Conservation (phyloP, 495 filamentous ascomycete species). For the Trichocladium uniseriatum region DNA sequence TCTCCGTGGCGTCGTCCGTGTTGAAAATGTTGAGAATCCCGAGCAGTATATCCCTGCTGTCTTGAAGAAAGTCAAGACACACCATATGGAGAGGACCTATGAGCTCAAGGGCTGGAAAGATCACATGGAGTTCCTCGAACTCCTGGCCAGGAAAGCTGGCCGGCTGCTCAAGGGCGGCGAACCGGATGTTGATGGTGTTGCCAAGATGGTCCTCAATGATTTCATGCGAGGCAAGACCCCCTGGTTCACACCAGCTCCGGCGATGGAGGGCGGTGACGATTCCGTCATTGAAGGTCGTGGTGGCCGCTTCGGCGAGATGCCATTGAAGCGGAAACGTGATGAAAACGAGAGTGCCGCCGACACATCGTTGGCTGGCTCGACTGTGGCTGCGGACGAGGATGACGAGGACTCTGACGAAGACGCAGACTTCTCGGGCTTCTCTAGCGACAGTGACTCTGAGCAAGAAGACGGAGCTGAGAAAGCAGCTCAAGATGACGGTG, state of each 20-base stretch:
- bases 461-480: conserved; percentile 30
- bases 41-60: conserved; percentile 90
- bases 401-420: conserved; percentile 17
- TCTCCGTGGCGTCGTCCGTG: conserved; percentile 82
- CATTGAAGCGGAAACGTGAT: conserved; percentile 47
- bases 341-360: conserved; percentile 35
- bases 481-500: conserved; percentile 24
- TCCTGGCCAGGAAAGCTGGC: conserved; percentile 80
- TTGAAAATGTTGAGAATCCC: conserved; percentile 91
- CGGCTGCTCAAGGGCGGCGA: conserved; percentile 81
- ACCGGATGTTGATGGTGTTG: conserved; percentile 84
- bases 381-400: conserved; percentile 13
- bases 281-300: conserved; percentile 48
- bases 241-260: conserved; percentile 83
- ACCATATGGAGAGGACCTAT: conserved; percentile 89
- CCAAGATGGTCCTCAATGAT: conserved; percentile 90
- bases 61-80: conserved; percentile 65
- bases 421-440: conserved; percentile 42
- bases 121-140: conserved; percentile 73
- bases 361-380: conserved; percentile 23
- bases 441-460: conserved; percentile 38
- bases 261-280: conserved; percentile 44
- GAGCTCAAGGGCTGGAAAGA: conserved; percentile 67
- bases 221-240: conserved; percentile 91
- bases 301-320: conserved; percentile 51